Base-by-base conservation (phyloP, 805 yeast genomes). In the Komagataella kurtzmanii region DNA sequence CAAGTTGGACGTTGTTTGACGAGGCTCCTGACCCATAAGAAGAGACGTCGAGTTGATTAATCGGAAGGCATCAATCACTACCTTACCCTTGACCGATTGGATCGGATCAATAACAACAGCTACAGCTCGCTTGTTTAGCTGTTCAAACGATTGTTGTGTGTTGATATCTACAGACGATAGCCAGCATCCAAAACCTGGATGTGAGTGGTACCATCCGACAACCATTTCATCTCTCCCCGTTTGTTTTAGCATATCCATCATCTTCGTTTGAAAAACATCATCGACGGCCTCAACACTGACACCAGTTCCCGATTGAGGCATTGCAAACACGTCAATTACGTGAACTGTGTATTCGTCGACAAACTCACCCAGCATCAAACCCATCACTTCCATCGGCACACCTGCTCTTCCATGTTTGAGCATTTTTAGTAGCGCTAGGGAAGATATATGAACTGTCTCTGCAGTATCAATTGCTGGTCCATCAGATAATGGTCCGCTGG, bases 141-240 rank as follows among this genome's bases (percentile, higher is more conserved):
- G 97, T 66, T 93, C 99, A 64, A 93, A 93, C 43, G 97, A 88
- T 66, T 91, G 97, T 65, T 93, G 99, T 3, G 99, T 93, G 67
- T 89, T 88, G 54, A 93, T 95, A 77, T 93, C 99, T 24, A 93
- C 98, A 24, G 90, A 82, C 10, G 98, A 90, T 59, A 93, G 76
- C 99, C 99, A 93, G 73, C 99, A 93, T n/a, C 99, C 99, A 66
- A 91, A 93, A 17, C 99, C 99, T 3, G 99, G 99, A 70, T 93
- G 99, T 12, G 98, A 90, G 66, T 93, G 99, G 72, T 93, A 93
- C 99, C 99, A 93, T 40, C 99, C 99, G 49, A 93, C 99, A 51
- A 93, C 99, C 88, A 88, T 89, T 66, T 93, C 95, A 69, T 90
- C 97, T 67, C 99, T 79, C n/a, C 99, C 99, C 0, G 99, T 93